Conservation (phyloP, 2,329 filamentous ascomycete species). For the Exophiala spinifera region DNA sequence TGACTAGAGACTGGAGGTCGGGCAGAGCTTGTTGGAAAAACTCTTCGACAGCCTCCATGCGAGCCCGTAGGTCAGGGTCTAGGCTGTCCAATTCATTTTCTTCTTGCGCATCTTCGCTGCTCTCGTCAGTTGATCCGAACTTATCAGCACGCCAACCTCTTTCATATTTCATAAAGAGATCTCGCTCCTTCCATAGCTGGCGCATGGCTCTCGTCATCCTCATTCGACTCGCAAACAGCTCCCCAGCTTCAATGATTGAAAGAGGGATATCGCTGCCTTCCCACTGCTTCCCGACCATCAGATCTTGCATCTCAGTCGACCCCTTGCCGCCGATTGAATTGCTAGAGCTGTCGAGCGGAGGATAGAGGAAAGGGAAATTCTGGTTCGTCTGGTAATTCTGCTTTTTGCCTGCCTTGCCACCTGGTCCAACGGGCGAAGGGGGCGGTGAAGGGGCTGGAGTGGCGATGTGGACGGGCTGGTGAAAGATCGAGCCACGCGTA, state of each 20-base stretch:
- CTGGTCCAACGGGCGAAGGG: slow-evolving; percentile 76
- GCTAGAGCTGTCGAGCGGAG: slow-evolving; percentile 81
- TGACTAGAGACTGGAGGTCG: slow-evolving; percentile 85
- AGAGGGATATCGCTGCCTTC: slow-evolving; percentile 91
- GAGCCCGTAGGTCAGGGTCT: slow-evolving; percentile 57
- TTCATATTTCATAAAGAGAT: slow-evolving; percentile 87
- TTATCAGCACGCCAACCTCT: slow-evolving; percentile 70
- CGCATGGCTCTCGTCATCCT: slow-evolving; percentile 87
- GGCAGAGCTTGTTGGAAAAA: slow-evolving; percentile 80
- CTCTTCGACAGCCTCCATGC: slow-evolving; percentile 69
- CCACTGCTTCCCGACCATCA: slow-evolving; percentile 79
- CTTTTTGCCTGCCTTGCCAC: slow-evolving; percentile 93
- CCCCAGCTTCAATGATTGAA: slow-evolving; percentile 91
- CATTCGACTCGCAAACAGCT: slow-evolving; percentile 84
- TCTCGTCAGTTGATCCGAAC: slow-evolving; percentile 35
- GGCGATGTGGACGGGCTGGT: slow-evolving; percentile 97
- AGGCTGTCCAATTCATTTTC: slow-evolving; percentile 37
- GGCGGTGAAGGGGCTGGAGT: slow-evolving; percentile 94
- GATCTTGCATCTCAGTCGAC: slow-evolving; percentile 72
- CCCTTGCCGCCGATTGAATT: slow-evolving; percentile 90
- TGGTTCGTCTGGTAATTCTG: slow-evolving; percentile 99
- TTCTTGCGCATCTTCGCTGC: slow-evolving; percentile 35
- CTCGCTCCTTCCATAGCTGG: slow-evolving; percentile 91
- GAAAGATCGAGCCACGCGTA: slow-evolving; percentile 68
- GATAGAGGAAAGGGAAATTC: slow-evolving; percentile 97